phyloP scores from a whole-genome alignment of 331 rosid genomes.

The Acacia concinna region DNA sequence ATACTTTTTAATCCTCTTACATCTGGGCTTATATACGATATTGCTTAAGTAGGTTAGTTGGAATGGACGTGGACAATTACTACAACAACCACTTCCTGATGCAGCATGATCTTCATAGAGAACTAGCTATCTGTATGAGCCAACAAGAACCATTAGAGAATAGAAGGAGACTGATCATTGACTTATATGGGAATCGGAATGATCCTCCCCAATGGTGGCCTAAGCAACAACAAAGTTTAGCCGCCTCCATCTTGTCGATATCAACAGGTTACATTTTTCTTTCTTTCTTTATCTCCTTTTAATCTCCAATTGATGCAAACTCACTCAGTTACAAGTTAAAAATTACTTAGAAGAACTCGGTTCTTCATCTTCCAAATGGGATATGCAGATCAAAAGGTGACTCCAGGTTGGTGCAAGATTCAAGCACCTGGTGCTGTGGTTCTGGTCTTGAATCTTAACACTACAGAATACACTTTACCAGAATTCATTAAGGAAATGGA shows the following conservation, averaged over 20 bases:
- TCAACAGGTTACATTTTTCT: conserved; percentile 41
- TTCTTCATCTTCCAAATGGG: neutral
- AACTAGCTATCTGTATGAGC: neutral
- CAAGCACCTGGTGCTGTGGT: neutral
- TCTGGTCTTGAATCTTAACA: neutral
- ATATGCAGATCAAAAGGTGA: neutral
- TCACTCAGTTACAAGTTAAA: neutral
- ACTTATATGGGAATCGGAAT: conserved; percentile 17
- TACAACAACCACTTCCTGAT: conserved; percentile 7
- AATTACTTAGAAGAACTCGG: neutral
- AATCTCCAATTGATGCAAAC: neutral
- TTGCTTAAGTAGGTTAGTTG: neutral
- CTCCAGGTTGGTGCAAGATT: neutral
- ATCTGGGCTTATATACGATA: neutral
- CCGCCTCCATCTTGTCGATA: conserved; percentile 21
- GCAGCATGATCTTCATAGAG: neutral
- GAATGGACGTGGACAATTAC: neutral
- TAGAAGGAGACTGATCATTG: conserved; percentile 46
- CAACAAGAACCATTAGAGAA: neutral
- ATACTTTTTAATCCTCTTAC: neutral
- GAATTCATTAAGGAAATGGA: neutral
- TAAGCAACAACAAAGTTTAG: neutral
- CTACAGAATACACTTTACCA: neutral
- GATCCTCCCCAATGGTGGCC: neutral
- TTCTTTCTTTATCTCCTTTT: neutral